Evolutionary conservation across 352 stramenopile genomes (phyloP).

Genomic region (Discostella stelligera): DNA sequence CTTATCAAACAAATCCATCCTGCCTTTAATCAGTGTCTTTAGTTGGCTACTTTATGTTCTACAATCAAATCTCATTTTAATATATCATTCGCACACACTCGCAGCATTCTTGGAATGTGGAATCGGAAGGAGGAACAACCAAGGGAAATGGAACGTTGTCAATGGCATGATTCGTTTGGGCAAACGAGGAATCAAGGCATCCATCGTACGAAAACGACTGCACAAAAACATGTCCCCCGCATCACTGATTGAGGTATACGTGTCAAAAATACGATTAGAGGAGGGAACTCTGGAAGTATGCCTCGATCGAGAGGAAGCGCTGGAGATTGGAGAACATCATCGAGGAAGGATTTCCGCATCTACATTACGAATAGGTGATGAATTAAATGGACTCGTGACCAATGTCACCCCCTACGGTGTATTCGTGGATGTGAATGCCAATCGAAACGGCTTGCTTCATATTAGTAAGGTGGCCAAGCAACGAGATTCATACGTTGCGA

Average conservation of each 20-base stretch:
- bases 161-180: constrained; percentile 66
- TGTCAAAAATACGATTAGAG: constrained; percentile 56
- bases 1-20: background rate
- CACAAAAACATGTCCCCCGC: constrained; percentile 46
- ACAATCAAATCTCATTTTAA: no score
- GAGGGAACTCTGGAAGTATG: constrained; percentile 65
- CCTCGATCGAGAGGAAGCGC: constrained; percentile 31
- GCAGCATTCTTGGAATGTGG: constrained; percentile 66
- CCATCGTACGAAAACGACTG: constrained; percentile 57
- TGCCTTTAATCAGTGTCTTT: background rate
- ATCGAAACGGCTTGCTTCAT: constrained; percentile 73
- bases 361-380: constrained; percentile 38
- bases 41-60: no score
- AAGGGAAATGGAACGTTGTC: constrained; percentile 62
- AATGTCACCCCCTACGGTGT: constrained; percentile 60
- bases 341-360: constrained; percentile 49
- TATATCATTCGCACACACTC: background rate
- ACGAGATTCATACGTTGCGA: constrained; percentile 58
- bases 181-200: constrained; percentile 45
- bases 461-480: constrained; percentile 64
- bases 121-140: constrained; percentile 26
- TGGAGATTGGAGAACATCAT: constrained; percentile 30
- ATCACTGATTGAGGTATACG: constrained; percentile 52
- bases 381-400: constrained; percentile 57
- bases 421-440: constrained; percentile 71